Conservation (phyloP, 169 alveolate genomes). For the Plasmodium billcollinsi region DNA sequence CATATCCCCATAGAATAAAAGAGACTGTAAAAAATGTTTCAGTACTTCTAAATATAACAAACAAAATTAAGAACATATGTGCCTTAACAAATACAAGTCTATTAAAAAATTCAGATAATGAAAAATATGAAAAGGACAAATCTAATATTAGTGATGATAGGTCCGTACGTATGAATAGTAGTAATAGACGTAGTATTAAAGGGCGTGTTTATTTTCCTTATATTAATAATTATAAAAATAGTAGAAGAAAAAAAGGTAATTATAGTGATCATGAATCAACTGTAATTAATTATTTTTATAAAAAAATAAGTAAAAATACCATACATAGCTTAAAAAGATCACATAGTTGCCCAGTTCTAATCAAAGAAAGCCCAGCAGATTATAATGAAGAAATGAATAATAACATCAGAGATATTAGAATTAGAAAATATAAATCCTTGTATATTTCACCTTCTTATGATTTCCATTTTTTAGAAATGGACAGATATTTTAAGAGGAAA, state of each 20-base stretch:
- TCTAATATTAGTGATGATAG: not conserved
- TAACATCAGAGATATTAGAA: not conserved
- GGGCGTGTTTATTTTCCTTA: not conserved
- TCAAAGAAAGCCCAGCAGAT: not conserved
- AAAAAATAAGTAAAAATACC: constrained; percentile 40
- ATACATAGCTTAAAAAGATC: constrained; percentile 29
- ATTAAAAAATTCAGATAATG: constrained; percentile 4
- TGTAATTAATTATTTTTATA: constrained; percentile 52
- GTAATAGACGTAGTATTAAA: not conserved
- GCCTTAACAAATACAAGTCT: constrained; percentile 13
- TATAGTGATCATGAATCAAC: constrained; percentile 71
- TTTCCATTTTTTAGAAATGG: not conserved
- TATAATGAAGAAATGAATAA: not conserved
- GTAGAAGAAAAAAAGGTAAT: constrained; percentile 26
- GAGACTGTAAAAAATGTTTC: constrained; percentile 10
- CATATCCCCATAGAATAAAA: no score
- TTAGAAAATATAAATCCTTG: constrained; percentile 12
- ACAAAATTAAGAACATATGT: constrained; percentile 29
- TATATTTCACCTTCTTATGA: not conserved
- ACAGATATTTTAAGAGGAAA: not conserved
- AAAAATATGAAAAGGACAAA: not conserved
- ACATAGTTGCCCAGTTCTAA: constrained; percentile 39
- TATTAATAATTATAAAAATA: constrained; percentile 15
- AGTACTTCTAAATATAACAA: constrained; percentile 20
- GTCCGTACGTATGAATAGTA: not conserved